Evolutionary conservation across 164 flowering plant genomes (phyloP).

Genomic region (Vitis cinerea): DNA sequence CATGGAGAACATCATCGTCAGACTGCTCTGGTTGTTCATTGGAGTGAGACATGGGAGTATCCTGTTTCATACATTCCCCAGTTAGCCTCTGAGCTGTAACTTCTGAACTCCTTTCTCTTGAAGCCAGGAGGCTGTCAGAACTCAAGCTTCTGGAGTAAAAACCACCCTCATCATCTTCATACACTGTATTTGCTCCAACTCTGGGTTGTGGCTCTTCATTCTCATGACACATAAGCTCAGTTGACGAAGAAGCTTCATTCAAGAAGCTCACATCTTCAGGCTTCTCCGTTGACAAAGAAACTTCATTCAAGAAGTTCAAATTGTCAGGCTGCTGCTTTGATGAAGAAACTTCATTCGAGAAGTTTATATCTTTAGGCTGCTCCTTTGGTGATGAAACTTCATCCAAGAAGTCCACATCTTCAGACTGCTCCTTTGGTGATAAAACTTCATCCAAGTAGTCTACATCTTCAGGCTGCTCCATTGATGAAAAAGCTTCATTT

Average conservation of each 20-base stretch:
- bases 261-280: too few relatives aligned
- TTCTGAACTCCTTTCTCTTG: conserved; percentile 5
- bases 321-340: not conserved
- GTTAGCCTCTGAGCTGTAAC: conserved; percentile 12
- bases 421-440: conserved; percentile 19
- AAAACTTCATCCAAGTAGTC: conserved; percentile 13
- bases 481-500: conserved; percentile 16
- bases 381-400: conserved; percentile 19
- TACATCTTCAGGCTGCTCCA: conserved; percentile 14
- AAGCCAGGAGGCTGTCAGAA: conserved; percentile 9
- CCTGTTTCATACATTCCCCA: conserved; percentile 14
- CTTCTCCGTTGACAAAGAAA: conserved; percentile 21
- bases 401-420: conserved; percentile 4
- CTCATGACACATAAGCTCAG: conserved; percentile 12
- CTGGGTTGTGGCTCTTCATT: conserved; percentile 10
- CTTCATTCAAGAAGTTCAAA: conserved; percentile 2
- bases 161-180: conserved; percentile 6
- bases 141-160: conserved; percentile 14
- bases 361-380: conserved; percentile 9
- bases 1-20: conserved; percentile 12
- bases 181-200: conserved; percentile 4
- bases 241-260: conserved; percentile 20
- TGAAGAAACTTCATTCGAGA: conserved; percentile 18
- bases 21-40: conserved; percentile 24
- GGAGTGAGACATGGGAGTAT: conserved; percentile 13